Conservation (phyloP, 306 rosid genomes). For the Prunus campanulata region DNA sequence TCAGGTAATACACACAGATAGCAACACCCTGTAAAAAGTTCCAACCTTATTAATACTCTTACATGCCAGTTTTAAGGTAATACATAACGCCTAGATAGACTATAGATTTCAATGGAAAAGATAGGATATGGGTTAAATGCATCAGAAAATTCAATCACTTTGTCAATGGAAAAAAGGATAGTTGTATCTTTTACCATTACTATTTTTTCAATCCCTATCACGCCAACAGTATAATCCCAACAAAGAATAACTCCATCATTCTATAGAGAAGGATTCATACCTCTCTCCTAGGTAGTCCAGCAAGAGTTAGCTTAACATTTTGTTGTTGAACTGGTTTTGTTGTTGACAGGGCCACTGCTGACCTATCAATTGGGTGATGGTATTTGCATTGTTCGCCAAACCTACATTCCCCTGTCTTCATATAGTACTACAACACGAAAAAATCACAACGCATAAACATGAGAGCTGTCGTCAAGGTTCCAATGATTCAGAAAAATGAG, state of each 20-base stretch:
- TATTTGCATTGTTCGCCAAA: conserved; percentile 83
- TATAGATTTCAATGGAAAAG: not conserved
- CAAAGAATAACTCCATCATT: not conserved
- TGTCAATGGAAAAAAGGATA: not conserved
- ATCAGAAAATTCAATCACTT: not conserved
- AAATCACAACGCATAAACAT: conserved; percentile 2
- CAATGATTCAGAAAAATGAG: not conserved
- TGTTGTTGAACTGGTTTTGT: conserved; percentile 40
- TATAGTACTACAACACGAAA: conserved; percentile 55
- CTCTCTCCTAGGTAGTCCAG: conserved; percentile 98
- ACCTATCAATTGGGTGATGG: conserved; percentile 87
- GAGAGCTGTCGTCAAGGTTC: not conserved
- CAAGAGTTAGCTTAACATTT: conserved; percentile 73
- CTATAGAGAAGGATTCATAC: conserved; percentile 32
- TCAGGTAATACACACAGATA: conserved; percentile 83
- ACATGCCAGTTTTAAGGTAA: not conserved
- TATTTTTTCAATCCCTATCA: not conserved
- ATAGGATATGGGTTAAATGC: not conserved
- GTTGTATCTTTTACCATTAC: not conserved
- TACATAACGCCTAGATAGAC: not conserved
- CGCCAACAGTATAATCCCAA: not conserved
- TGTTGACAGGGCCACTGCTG: conserved; percentile 45
- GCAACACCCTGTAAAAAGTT: conserved; percentile 60
- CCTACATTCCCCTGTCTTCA: conserved; percentile 93
- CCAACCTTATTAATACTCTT: conserved; percentile 2